phyloP scores from a whole-genome alignment of 2,329 filamentous ascomycete species.

The Penicillium thymicola region DNA sequence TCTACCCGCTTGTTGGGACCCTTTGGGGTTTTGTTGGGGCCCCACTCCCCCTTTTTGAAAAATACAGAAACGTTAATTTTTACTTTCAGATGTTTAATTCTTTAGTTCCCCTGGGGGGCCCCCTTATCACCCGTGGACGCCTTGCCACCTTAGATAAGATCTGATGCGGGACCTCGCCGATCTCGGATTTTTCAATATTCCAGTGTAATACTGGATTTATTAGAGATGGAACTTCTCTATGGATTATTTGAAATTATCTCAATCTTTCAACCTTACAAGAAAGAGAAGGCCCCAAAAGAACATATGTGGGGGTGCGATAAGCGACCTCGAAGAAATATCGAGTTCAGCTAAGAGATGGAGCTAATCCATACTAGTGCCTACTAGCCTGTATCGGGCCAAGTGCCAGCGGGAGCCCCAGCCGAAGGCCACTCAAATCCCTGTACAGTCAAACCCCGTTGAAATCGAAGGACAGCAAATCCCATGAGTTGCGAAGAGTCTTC shows the following conservation, averaged over 20 bases:
- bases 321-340: not conserved
- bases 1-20: slow-evolving; percentile 21
- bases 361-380: not conserved
- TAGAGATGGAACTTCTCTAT: not conserved
- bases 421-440: not conserved
- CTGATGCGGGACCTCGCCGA: not conserved
- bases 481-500: not conserved
- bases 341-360: not conserved
- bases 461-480: not conserved
- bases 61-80: slow-evolving; percentile 7
- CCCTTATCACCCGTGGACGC: not conserved
- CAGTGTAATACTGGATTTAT: not conserved
- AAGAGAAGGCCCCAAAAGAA: not conserved
- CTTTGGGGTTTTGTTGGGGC: slow-evolving; percentile 24
- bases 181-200: not conserved
- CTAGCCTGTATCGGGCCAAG: not conserved
- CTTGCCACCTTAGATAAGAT: slow-evolving; percentile 13
- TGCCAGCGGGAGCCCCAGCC: not conserved
- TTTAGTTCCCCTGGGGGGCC: not conserved
- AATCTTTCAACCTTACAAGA: not conserved
- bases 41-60: slow-evolving; percentile 13
- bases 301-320: not conserved
- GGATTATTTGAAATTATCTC: not conserved
- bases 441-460: not conserved
- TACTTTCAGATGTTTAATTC: not conserved